Percentiles rank a stretch among this genome's conserved stretches.
Evolutionary conservation across 306 rosid genomes (phyloP).

Genomic region (Cotoneaster glaucophyllus): DNA sequence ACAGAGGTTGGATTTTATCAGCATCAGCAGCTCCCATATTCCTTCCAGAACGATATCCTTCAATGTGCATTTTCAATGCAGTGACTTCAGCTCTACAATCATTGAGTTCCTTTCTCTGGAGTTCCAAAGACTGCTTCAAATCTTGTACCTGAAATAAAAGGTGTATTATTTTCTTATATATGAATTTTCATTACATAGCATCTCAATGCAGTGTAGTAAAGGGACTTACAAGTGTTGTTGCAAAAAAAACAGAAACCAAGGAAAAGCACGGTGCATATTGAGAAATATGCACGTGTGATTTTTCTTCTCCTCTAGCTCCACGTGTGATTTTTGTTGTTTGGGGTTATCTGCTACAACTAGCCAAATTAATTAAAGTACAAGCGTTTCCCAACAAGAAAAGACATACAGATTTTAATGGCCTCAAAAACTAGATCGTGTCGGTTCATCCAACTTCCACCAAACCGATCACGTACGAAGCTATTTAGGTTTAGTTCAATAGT

Average conservation of each 20-base stretch:
- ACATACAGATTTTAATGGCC: too few relatives aligned
- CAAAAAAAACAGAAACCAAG: neutral
- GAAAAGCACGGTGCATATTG: neutral
- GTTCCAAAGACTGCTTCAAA: constrained; percentile 74
- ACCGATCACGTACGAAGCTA: too few relatives aligned
- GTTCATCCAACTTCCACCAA: too few relatives aligned
- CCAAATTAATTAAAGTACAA: too few relatives aligned
- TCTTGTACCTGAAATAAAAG: constrained; percentile 54
- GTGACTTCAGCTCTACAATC: constrained; percentile 84
- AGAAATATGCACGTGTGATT: too few relatives aligned
- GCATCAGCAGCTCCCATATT: constrained; percentile 35
- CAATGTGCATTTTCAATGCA: constrained; percentile 77
- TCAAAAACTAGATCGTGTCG: too few relatives aligned
- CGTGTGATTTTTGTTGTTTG: too few relatives aligned
- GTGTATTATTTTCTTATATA: constrained; percentile 16
- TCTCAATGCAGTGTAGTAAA: constrained; percentile 12
- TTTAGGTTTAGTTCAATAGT: too few relatives aligned
- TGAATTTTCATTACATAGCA: constrained; percentile 18
- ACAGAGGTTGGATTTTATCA: constrained; percentile 40
- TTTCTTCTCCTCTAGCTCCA: too few relatives aligned
- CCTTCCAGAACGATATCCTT: constrained; percentile 50
- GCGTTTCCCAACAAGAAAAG: too few relatives aligned
- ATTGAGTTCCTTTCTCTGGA: constrained; percentile 67
- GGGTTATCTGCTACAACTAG: too few relatives aligned
- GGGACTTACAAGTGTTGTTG: constrained; percentile 37